Base-by-base conservation (phyloP, 805 yeast species). In the Candida ascalaphidarum region DNA sequence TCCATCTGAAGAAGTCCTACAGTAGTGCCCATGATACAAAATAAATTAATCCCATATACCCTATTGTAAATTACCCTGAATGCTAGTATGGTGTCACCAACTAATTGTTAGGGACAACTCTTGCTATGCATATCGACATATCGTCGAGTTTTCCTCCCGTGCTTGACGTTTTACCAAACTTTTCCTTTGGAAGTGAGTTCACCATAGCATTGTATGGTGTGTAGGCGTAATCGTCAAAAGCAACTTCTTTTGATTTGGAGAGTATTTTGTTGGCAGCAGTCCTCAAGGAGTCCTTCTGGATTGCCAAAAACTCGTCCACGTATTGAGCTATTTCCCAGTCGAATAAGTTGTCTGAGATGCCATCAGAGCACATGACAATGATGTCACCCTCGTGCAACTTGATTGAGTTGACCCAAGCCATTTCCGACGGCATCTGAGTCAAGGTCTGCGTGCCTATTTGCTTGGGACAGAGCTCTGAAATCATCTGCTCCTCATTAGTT, bases 121-220 rank as follows among this genome's bases (percentile, higher is more conserved):
- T 55, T 9, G 73, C 74, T 7, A 71, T 48, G 32, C 72, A 65
- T 7, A 71, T 49, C 0, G 74, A 62, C 55, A 69, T 70, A 39
- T 71, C 77, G 42, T 71, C 77, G 29, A 70, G 46, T 33, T 71
- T 71, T 0, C 77, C 77, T 2, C 77, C 77, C 17, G 61, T 48
- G 29, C 65, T 64, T 14, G 45, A 30, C 21, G 44, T 48, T 3
- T 43, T 41, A 8, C 63, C 61, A 26, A 36, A 50, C 24, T 42
- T 39, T 10, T 36, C 38, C 19, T 44, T 44, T 7, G 68, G 61
- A 27, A 67, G 50, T 14, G 60, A 49, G 39, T 65, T 67, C 11
- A 71, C 66, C 43, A 55, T 64, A 36, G 65, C 74, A 33, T 68
- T 70, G 36, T 70, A 71, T 3, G 77, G 77, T 15, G 72, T 62